Evolutionary conservation across 495 filamentous ascomycete species (phyloP).

Genomic region (Aspergillus campestris): DNA sequence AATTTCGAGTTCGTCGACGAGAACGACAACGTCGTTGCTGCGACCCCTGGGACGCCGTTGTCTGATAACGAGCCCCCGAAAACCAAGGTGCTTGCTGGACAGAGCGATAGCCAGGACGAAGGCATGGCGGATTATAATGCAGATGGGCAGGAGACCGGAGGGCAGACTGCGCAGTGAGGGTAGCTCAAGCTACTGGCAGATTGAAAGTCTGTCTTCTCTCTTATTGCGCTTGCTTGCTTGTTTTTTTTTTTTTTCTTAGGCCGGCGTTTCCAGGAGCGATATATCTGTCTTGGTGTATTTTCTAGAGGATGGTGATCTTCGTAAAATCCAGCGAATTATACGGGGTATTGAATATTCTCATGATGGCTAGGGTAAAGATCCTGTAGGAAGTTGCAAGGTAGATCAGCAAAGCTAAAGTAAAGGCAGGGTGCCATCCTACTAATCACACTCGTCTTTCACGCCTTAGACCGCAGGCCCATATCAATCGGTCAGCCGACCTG

Average conservation of each 20-base stretch:
- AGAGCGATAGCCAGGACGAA: constrained; percentile 38
- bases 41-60: constrained; percentile 60
- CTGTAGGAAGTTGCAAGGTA: no score
- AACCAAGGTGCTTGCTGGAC: constrained; percentile 70
- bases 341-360: background rate
- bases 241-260: constrained; percentile 1
- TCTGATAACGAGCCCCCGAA: constrained; percentile 43
- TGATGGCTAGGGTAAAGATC: no score
- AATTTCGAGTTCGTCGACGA: constrained; percentile 99
- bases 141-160: constrained; percentile 18
- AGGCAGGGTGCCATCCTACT: no score
- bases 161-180: constrained; percentile 1
- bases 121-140: constrained; percentile 33
- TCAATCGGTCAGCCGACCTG: no score
- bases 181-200: no score
- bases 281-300: background rate
- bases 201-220: no score
- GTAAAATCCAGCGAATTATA: no score
- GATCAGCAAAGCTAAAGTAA: no score
- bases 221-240: background rate
- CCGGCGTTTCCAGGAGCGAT: constrained; percentile 13
- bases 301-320: background rate
- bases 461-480: no score
- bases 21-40: constrained; percentile 75
- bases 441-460: no score